Evolutionary conservation across 495 filamentous ascomycete species (phyloP), one percentile per base, ranked within the genome.

Genomic region (Podospora didyma): DNA sequence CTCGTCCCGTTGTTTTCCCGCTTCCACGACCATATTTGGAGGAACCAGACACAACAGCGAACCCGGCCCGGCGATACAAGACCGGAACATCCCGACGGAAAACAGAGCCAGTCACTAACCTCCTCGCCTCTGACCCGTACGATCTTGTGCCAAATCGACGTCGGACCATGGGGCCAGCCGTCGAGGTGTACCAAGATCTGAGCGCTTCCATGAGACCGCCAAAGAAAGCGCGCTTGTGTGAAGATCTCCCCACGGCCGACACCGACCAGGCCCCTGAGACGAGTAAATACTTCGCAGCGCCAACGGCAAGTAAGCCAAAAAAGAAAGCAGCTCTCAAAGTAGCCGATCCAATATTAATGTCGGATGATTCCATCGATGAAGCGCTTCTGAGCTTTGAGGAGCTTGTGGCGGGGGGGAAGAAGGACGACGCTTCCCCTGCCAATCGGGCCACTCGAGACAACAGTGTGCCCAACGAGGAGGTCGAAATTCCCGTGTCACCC

Each of bases 221-320:
- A 53, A 79, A 79, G 69, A 79, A 79, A 66, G 73, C 74, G 50
- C 71, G 77, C 26, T 55, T 79, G 23, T 79, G 77, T 31, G 71
- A 76, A 7, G 76, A 78, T 34, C 54, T 54, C 49, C 51, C 54
- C 20, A 58, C 17, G 46, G 55, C 26, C 23, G 57, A 54, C 28
- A 56, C 47, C 19, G 52, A 17, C 9, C 65, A 67, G 23, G 53
- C 55, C 17, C 53, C 53, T 3, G 65, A 70, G 48, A 69, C 53
- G 21, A 79, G 77, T 62, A 75, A 69, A 42, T 79, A 74, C 60
- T 79, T 79, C 50, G 34, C 71, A 24, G 49, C 56, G 37, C 21
- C 49, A 7, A 16, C 12, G 6, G 0, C 39, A 42, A 42, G 14
- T 16, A 14, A 17, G 14, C 9, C 12, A 16, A 42, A 7, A 14